Evolutionary conservation across 768 basidiomycete genomes (phyloP), one percentile per base, ranked within the genome.

Genomic region (Kwoniella bestiolae): DNA sequence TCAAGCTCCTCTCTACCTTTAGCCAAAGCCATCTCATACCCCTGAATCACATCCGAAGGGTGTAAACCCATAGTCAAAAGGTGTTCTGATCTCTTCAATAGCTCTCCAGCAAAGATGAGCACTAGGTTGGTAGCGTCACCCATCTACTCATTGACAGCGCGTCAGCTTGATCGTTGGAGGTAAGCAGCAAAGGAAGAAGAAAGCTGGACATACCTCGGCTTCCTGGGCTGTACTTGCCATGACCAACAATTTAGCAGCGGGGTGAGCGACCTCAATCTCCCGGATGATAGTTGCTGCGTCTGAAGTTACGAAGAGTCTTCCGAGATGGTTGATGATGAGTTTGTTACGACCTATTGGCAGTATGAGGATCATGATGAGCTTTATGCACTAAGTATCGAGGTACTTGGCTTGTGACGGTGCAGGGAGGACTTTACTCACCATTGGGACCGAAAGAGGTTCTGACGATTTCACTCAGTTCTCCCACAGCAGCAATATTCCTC

Each of bases 201-300:
- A 32, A 8, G 50, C 26, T 14, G 31, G 52, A 67, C 87, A 67
- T 63, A 92, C 94, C 86, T 98, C 95, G 0, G 88, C 81, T 80
- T 97, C 96, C 80, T 98, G 96, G 12, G 95, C 91, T 77, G 97
- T 94, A 28, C 91, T 92, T 28, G 94, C 92, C 93, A 97, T 96
- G 14, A 97, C 95, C n/a, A 98, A 83, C n/a, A 99, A 84, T 80
- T 98, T 99, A 32, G 94, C 96, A 5, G 95, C 96, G 0, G 96
- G 96, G 82, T 99, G 96, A 16, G 98, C 93, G 62, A 99, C 93
- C 79, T 99, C 96, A 78, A 98, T 89, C 83, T 99, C 96, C 70
- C 90, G 87, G 76, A 99, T 93, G 82, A 99, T 98, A 64, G 95
- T 98, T 12, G 96, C 96, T 9, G 96, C 95, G 86, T 99, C 95